Conservation (phyloP, 2,329 filamentous ascomycete genomes). For the Lasiodiplodia sp. region DNA sequence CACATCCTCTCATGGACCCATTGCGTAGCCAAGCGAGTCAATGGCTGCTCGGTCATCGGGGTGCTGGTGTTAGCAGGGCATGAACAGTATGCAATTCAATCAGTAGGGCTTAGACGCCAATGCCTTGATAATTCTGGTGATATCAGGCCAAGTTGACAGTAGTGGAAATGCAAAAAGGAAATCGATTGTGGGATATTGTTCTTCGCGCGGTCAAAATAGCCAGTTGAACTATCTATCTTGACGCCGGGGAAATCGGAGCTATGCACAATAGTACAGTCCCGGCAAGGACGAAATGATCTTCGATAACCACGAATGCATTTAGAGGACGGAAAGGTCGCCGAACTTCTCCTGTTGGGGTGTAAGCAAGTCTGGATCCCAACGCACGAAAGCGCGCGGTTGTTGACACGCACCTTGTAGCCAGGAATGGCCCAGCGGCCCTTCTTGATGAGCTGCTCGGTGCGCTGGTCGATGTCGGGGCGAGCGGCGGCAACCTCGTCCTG, state of each 20-base stretch:
- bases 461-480: conserved; percentile 96
- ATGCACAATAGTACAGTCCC: conserved; percentile 30
- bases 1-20: neutral
- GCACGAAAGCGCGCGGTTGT: neutral
- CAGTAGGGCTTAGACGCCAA: neutral
- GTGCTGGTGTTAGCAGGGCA: neutral
- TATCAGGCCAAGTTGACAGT: neutral
- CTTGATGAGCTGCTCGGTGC: conserved; percentile 90
- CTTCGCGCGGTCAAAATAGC: conserved; percentile 28
- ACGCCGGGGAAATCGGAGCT: conserved; percentile 25
- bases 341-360: conserved; percentile 85
- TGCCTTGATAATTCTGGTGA: neutral
- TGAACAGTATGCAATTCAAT: neutral
- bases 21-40: neutral
- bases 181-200: conserved; percentile 27
- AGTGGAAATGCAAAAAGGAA: neutral
- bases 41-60: too few relatives aligned
- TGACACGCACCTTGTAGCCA: conserved; percentile 88
- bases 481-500: conserved; percentile 95
- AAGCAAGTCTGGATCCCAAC: conserved; percentile 48
- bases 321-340: conserved; percentile 93
- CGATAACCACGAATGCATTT: conserved; percentile 54
- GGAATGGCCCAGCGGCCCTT: conserved; percentile 98
- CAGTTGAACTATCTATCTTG: conserved; percentile 31
- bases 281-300: conserved; percentile 26